Conservation (phyloP, 495 filamentous ascomycete genomes). For the Astrothelium subdiscretum region DNA sequence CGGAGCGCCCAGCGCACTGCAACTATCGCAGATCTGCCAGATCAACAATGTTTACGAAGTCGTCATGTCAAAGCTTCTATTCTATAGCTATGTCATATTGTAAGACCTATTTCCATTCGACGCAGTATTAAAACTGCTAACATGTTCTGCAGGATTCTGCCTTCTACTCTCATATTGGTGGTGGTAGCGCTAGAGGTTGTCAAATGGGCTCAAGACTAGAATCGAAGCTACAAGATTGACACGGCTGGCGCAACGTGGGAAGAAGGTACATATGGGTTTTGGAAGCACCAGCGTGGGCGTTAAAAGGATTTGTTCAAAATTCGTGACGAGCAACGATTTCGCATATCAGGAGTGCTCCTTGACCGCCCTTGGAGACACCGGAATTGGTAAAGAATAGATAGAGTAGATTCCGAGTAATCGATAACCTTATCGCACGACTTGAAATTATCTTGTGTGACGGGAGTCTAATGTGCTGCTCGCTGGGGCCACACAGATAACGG, state of each 20-base stretch:
- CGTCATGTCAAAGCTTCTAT: conserved; percentile 83
- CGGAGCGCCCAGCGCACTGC: conserved; percentile 85
- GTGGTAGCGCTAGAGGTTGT: conserved; percentile 87
- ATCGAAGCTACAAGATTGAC: background rate
- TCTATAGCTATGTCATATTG: conserved; percentile 97
- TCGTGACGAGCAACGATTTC: background rate
- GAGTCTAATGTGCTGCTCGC: background rate
- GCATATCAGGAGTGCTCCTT: background rate
- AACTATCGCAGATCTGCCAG: conserved; percentile 96
- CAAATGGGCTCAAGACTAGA: conserved; percentile 55
- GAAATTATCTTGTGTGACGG: background rate
- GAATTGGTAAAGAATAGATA: background rate
- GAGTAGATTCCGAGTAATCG: background rate
- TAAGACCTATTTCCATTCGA: conserved; percentile 26
- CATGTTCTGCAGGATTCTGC: conserved; percentile 59
- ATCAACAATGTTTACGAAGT: conserved; percentile 92
- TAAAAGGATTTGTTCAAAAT: background rate
- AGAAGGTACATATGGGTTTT: background rate
- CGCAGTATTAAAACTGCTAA: conserved; percentile 19
- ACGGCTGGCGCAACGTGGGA: background rate
- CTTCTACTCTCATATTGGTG: conserved; percentile 81
- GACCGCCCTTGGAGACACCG: too few relatives aligned
- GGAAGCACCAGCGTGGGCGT: background rate
- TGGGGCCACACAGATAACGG: background rate
- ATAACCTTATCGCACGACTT: background rate